These are phyloP conservation scores for Neonectria magnoliae DNA, from an alignment of 2,329 filamentous ascomycete genomes.

Conservation along the genomic window DNA sequence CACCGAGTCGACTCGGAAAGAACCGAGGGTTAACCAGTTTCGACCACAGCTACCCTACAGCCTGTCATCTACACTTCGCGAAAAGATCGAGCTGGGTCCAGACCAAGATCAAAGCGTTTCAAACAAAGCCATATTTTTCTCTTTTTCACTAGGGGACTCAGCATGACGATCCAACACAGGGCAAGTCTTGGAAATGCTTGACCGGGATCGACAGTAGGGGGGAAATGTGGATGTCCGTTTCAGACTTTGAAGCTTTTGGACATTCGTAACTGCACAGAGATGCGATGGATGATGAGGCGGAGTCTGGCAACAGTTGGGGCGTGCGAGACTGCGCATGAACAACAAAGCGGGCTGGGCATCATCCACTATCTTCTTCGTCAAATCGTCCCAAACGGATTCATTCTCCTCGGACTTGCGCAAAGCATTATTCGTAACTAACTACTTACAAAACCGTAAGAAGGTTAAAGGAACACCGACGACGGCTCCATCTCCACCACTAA, in stretches of 20 bases:
- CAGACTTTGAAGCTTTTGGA: conserved; percentile 6
- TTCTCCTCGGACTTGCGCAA: too few relatives aligned
- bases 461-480: background rate
- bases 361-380: background rate
- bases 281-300: conserved; percentile 12
- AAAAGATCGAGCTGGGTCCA: background rate
- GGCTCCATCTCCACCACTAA: background rate
- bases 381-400: too few relatives aligned
- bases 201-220: background rate
- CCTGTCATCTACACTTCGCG: background rate
- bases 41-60: background rate
- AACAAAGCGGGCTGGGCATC: background rate
- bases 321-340: background rate
- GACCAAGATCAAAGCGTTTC: background rate
- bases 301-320: background rate
- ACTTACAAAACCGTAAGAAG: background rate
- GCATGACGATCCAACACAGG: background rate
- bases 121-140: background rate
- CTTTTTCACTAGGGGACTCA: background rate
- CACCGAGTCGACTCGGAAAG: background rate
- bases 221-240: conserved; percentile 6
- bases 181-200: background rate
- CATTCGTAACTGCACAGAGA: conserved; percentile 10
- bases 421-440: too few relatives aligned
- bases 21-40: too few relatives aligned